Evolutionary conservation across 352 stramenopile genomes (phyloP).

Genomic region (Phytophthora sojae): DNA sequence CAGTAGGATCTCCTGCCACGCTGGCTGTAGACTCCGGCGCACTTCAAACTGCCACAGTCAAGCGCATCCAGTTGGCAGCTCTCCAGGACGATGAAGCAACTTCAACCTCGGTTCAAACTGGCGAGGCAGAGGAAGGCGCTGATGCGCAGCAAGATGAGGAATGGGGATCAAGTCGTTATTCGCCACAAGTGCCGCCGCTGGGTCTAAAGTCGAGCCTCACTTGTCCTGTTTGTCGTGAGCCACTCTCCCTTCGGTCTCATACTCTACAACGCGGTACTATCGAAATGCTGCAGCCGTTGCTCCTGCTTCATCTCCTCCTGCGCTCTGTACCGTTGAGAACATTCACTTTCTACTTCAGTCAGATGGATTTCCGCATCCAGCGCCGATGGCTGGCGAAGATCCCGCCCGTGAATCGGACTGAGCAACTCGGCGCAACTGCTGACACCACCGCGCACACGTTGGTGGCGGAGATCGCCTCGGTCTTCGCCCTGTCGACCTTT

Average conservation of each 20-base stretch:
- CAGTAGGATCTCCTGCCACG: neutral
- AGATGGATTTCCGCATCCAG: constrained; percentile 21
- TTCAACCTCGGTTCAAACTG: neutral
- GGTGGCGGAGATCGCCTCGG: constrained; percentile 9
- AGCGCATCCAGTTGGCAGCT: neutral
- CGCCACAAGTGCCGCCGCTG: neutral
- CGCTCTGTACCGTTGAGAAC: constrained; percentile 8
- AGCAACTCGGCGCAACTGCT: neutral
- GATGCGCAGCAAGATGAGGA: neutral
- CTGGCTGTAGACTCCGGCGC: neutral
- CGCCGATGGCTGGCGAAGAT: constrained; percentile 17
- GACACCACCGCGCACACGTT: neutral
- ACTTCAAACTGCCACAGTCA: neutral
- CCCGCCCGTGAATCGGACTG: neutral
- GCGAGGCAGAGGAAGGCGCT: neutral
- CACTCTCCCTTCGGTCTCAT: neutral
- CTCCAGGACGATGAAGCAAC: neutral
- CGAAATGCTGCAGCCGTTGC: constrained; percentile 9
- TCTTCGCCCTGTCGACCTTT: constrained; percentile 7
- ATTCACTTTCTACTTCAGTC: constrained; percentile 22
- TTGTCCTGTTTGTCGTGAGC: constrained; percentile 14
- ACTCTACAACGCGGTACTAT: neutral
- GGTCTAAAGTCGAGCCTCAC: neutral
- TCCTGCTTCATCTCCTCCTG: constrained; percentile 17
- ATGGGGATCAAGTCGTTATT: neutral